Evolutionary conservation across 1,284 basidiomycete species (phyloP).

Genomic region (Papiliotrema nemorosa): DNA sequence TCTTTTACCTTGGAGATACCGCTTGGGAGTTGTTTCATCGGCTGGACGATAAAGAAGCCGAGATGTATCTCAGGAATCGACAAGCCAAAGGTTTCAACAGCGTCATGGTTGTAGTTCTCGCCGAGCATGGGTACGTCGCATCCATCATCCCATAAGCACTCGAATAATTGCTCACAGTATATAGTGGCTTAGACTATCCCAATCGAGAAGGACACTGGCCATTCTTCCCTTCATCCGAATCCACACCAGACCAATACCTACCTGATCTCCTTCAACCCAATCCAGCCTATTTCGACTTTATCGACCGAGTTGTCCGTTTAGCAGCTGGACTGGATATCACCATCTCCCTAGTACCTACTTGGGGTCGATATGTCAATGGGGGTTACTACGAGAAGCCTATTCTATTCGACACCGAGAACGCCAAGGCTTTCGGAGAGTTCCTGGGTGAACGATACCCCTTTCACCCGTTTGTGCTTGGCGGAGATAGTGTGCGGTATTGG

Average conservation of each 20-base stretch:
- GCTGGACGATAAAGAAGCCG: constrained; percentile 15
- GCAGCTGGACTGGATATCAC: constrained; percentile 14
- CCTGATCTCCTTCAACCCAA: constrained; percentile 12
- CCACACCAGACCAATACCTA: neutral
- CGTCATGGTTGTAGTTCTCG: constrained; percentile 14
- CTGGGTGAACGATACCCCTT: constrained; percentile 21
- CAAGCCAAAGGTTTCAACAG: constrained; percentile 20
- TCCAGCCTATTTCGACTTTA: constrained; percentile 11
- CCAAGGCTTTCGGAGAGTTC: constrained; percentile 12
- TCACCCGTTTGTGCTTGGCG: constrained; percentile 19
- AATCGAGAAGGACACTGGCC: constrained; percentile 18
- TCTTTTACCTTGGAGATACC: constrained; percentile 22
- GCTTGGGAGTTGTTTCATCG: constrained; percentile 28
- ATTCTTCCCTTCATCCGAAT: constrained; percentile 10
- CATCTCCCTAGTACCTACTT: constrained; percentile 15
- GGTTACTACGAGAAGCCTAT: constrained; percentile 14
- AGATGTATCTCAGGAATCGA: constrained; percentile 16
- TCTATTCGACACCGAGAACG: constrained; percentile 10
- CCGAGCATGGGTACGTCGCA: constrained; percentile 23
- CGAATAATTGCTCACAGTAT: neutral
- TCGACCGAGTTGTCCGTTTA: constrained; percentile 12
- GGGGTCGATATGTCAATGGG: constrained; percentile 23
- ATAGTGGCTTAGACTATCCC: constrained; percentile 13
- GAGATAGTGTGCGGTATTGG: constrained; percentile 21
- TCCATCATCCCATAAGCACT: too few relatives aligned